phyloP scores from a whole-genome alignment of 2,329 filamentous ascomycete species.

The Curvularia sp. region DNA sequence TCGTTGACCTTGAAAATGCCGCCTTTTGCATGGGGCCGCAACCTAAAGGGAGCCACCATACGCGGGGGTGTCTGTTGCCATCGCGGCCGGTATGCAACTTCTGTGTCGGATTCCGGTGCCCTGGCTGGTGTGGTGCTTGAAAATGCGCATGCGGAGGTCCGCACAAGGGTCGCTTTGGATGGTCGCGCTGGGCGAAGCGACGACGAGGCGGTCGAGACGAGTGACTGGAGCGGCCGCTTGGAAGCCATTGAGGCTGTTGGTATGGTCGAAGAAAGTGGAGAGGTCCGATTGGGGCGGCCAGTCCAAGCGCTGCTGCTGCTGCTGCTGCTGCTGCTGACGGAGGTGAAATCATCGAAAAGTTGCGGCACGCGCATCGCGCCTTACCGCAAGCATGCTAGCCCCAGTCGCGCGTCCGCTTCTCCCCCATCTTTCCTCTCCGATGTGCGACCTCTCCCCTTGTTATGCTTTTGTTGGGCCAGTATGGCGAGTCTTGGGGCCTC shows the following conservation, averaged over 20 bases:
- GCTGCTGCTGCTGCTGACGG: slow-evolving; percentile 13
- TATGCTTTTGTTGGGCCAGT: slow-evolving; percentile 16
- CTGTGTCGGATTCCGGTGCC: slow-evolving; percentile 42
- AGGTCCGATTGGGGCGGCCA: slow-evolving; percentile 20
- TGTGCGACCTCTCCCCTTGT: slow-evolving; percentile 17
- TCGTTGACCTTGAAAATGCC: slow-evolving; percentile 74
- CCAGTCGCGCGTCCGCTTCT: slow-evolving; percentile 24
- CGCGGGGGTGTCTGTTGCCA: slow-evolving; percentile 59
- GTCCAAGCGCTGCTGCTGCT: slow-evolving; percentile 15
- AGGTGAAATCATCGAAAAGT: slow-evolving; percentile 43
- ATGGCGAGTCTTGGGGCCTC: slow-evolving; percentile 38
- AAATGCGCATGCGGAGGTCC: slow-evolving; percentile 50
- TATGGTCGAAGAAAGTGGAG: slow-evolving; percentile 24
- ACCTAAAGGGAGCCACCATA: slow-evolving; percentile 60
- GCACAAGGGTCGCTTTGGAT: slow-evolving; percentile 35
- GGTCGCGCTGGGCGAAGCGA: slow-evolving; percentile 36
- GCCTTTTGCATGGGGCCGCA: slow-evolving; percentile 65
- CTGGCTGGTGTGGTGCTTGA: slow-evolving; percentile 35
- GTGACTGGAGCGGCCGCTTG: slow-evolving; percentile 52
- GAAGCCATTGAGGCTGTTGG: slow-evolving; percentile 55
- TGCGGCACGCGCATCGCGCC: slow-evolving; percentile 32
- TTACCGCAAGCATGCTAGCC: slow-evolving; percentile 25
- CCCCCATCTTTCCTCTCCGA: slow-evolving; percentile 22
- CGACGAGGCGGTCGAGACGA: slow-evolving; percentile 38
- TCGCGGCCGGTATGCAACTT: slow-evolving; percentile 52